Base-by-base conservation (phyloP, 2,329 filamentous ascomycete species). In the Pestalotiopsis sp. region DNA sequence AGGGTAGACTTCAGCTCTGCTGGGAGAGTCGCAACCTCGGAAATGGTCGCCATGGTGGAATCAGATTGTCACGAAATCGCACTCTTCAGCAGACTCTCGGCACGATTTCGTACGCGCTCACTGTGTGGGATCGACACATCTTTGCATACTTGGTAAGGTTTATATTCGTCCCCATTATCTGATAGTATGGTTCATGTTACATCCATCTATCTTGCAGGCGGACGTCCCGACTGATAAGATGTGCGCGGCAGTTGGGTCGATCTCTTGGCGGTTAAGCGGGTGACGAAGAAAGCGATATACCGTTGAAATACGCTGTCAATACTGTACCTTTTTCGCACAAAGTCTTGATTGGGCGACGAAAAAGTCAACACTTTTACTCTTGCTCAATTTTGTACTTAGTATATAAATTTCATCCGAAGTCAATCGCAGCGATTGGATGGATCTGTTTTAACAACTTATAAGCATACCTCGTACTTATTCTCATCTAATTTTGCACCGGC, bases 11-110 rank as follows among this genome's bases (percentile, higher is more conserved):
- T 72, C 20, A 67, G 41, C 62, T 75, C 72, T 61, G 59, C 70
- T 27, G 72, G 70, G 25, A 75, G 70, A 38, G 72, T 70, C 45
- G 69, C 70, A 63, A 72, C 71, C 39, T 77, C 73, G 45, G 69
- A 62, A 12, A 68, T 65, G 14, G 68, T 66, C 20, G 68, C 66
- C 68, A 69, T 69, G 11, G 14, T 66, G 41, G 7, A 60, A 11
- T 23, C 17, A 52, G 20, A 23, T 52, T 52, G 17, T 7, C 45
- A n/a, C 17, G 45, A 9, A 62, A 14, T 13, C 38, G 17, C 27
- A 64, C 45, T 14, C 4, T 27, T 39, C 38, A 64, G 36, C 9
- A n/a, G 14, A 64, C 11, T 49, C 36, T 3, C 39, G 25, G 36
- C 36, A 36, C 36, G 27, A 39, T 13, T 3, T 36, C 38, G 59